Evolutionary conservation across 2,329 filamentous ascomycete genomes (phyloP).

Genomic region (Calonectria crousiana): DNA sequence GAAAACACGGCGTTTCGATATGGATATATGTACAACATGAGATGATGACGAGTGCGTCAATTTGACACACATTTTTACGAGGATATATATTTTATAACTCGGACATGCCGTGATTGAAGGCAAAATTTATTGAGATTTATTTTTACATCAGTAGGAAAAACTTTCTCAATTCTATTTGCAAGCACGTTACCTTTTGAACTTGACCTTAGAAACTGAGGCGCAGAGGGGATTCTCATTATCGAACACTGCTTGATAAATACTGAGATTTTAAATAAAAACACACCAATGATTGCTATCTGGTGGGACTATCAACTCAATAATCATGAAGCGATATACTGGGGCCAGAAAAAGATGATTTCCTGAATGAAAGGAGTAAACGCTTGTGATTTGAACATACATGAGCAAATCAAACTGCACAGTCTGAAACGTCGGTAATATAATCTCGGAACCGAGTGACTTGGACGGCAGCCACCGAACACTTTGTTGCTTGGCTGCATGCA

Average conservation of each 20-base stretch:
- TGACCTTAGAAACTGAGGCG: not conserved
- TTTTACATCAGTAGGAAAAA: no score
- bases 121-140: not conserved
- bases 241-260: not conserved
- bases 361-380: not conserved
- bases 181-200: not conserved
- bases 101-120: not conserved
- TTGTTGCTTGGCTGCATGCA: constrained; percentile 1
- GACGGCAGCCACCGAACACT: not conserved
- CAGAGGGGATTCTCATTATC: not conserved
- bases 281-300: not conserved
- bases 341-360: not conserved
- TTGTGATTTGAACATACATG: not conserved
- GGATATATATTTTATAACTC: not conserved
- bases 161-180: not conserved
- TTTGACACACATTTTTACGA: not conserved
- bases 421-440: not conserved
- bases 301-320: not conserved
- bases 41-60: not conserved
- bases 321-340: not conserved
- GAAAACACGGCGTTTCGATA: not conserved
- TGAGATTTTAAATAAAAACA: not conserved
- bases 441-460: not conserved
- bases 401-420: not conserved
- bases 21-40: not conserved